These are phyloP conservation scores for Coemansia aciculifera DNA, from an alignment of 192 early-diverging fungal species.

Conservation along the genomic window DNA sequence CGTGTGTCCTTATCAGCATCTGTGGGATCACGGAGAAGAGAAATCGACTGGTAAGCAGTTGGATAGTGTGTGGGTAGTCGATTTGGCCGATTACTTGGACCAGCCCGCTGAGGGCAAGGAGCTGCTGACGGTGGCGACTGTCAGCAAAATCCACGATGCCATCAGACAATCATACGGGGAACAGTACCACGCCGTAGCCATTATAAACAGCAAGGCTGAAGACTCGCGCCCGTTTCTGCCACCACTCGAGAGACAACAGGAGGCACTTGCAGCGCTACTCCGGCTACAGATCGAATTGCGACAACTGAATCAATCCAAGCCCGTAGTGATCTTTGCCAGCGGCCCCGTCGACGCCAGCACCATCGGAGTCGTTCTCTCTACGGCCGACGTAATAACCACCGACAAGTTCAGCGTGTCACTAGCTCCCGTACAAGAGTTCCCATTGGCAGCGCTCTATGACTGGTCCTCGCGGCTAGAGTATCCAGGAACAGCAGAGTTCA, in stretches of 20 bases:
- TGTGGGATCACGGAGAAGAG: conserved; percentile 30
- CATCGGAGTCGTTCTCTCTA: conserved; percentile 23
- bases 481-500: conserved; percentile 37
- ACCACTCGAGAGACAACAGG: conserved; percentile 13
- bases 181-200: conserved; percentile 27
- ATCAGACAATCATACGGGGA: conserved; percentile 13
- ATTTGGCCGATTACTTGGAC: conserved; percentile 25
- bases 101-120: not conserved
- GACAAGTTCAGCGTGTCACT: conserved; percentile 21
- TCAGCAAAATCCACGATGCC: conserved; percentile 11
- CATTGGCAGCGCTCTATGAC: conserved; percentile 28
- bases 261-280: conserved; percentile 11
- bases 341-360: conserved; percentile 34
- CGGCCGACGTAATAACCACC: conserved; percentile 27
- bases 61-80: conserved; percentile 25
- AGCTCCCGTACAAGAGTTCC: conserved; percentile 4
- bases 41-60: conserved; percentile 15
- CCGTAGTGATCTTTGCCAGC: conserved; percentile 37
- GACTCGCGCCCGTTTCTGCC: conserved; percentile 28
- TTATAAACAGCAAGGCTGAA: conserved; percentile 12
- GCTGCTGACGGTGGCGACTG: conserved; percentile 13
- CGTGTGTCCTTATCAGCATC: conserved; percentile 49
- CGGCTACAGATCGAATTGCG: conserved; percentile 39
- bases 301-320: conserved; percentile 28
- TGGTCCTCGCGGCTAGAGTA: conserved; percentile 26